Conservation (phyloP, 2,329 filamentous ascomycete species). For the Paraphoma chrysanthemicola region DNA sequence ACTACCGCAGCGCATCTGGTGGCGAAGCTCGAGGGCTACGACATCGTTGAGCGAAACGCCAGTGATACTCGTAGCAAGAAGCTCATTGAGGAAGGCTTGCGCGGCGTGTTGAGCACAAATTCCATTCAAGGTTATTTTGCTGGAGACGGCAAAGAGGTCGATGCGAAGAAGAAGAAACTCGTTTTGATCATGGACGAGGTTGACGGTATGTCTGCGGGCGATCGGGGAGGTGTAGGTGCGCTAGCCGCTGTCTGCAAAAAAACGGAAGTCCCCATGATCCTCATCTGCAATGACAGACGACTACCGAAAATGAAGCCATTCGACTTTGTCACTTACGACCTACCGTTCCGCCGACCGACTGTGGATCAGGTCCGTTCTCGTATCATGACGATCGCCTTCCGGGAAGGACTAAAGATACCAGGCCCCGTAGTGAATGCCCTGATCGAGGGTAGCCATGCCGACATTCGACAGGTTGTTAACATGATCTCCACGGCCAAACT, state of each 20-base stretch:
- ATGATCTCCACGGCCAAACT: slow-evolving; percentile 96
- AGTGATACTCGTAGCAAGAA: slow-evolving; percentile 97
- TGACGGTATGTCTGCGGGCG: slow-evolving; percentile 97
- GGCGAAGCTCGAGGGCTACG: slow-evolving; percentile 90
- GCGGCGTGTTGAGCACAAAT: slow-evolving; percentile 90
- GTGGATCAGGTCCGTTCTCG: slow-evolving; percentile 89
- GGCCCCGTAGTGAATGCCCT: slow-evolving; percentile 85
- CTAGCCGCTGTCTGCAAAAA: slow-evolving; percentile 95
- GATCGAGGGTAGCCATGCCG: slow-evolving; percentile 93
- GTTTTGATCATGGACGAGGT: slow-evolving; percentile 99
- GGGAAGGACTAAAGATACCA: slow-evolving; percentile 88
- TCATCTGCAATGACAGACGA: slow-evolving; percentile 95
- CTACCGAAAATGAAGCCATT: slow-evolving; percentile 99
- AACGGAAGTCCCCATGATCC: slow-evolving; percentile 90
- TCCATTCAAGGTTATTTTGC: slow-evolving; percentile 92
- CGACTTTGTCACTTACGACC: slow-evolving; percentile 81
- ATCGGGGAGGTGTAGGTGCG: slow-evolving; percentile 93
- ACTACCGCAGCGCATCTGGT: slow-evolving; percentile 96
- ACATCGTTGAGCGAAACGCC: slow-evolving; percentile 93
- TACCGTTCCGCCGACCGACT: slow-evolving; percentile 88
- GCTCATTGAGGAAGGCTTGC: slow-evolving; percentile 85
- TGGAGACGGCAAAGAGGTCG: slow-evolving; percentile 79
- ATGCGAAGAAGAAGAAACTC: slow-evolving; percentile 85
- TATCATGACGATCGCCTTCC: slow-evolving; percentile 92
- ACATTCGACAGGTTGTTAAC: slow-evolving; percentile 98